These are phyloP conservation scores for Colletotrichum magnum DNA, from an alignment of 2,329 filamentous ascomycete species.

Conservation along the genomic window DNA sequence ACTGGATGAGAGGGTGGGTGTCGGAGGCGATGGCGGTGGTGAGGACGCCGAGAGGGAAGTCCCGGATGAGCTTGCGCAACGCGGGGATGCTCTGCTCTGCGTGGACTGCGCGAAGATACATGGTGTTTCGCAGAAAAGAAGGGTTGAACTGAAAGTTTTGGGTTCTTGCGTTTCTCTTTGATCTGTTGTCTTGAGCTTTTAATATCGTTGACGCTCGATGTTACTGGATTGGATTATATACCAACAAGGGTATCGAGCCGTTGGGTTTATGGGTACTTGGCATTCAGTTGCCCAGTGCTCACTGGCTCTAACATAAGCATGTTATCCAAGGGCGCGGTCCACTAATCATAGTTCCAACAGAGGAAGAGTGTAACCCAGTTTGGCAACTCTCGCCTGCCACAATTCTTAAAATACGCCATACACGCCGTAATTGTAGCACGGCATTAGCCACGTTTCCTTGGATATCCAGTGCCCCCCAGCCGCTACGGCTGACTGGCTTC, in stretches of 20 bases:
- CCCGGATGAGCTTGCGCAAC: conserved; percentile 69
- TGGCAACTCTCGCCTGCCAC: conserved; percentile 10
- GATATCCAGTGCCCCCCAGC: neutral
- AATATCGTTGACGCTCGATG: too few relatives aligned
- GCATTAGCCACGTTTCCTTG: neutral
- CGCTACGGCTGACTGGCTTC: neutral
- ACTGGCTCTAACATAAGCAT: conserved; percentile 9
- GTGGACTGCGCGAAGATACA: conserved; percentile 71
- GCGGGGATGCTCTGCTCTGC: conserved; percentile 63
- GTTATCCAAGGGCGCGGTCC: conserved; percentile 27
- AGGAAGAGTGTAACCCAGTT: neutral
- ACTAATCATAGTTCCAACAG: conserved; percentile 20
- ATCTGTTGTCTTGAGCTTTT: too few relatives aligned
- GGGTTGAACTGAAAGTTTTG: neutral
- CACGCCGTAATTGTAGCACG: neutral
- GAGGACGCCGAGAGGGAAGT: conserved; percentile 73
- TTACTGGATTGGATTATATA: too few relatives aligned
- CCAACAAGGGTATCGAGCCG: conserved; percentile 5
- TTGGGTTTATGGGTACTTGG: conserved; percentile 6
- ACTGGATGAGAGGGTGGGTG: conserved; percentile 66
- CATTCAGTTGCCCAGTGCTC: neutral
- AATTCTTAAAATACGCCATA: neutral
- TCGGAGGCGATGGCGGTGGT: conserved; percentile 72
- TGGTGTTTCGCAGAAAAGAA: conserved; percentile 46
- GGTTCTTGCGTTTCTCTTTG: too few relatives aligned